Percentiles rank a stretch among this genome's conserved stretches.
Evolutionary conservation across 495 filamentous ascomycete species (phyloP).

Genomic region (Neurospora terricola): DNA sequence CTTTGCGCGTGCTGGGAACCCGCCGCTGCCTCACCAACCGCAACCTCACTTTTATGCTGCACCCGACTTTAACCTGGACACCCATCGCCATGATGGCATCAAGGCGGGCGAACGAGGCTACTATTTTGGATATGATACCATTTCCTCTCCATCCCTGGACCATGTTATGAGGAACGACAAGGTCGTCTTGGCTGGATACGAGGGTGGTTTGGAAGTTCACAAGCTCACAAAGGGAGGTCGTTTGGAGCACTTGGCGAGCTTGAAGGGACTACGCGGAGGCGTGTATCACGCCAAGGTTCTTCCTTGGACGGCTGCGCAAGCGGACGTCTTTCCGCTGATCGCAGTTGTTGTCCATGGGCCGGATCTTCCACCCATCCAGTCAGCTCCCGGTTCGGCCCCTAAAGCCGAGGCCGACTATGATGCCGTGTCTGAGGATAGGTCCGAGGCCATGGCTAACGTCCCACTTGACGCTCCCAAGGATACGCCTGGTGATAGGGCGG

Average conservation of each 20-base stretch:
- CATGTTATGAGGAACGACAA: conserved; percentile 45
- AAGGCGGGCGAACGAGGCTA: conserved; percentile 55
- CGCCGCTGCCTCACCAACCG: conserved; percentile 71
- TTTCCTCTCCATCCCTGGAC: conserved; percentile 42
- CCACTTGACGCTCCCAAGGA: conserved; percentile 18
- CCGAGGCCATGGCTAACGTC: conserved; percentile 23
- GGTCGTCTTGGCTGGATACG: conserved; percentile 66
- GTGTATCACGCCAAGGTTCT: conserved; percentile 74
- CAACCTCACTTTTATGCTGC: conserved; percentile 64
- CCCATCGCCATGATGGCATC: conserved; percentile 40
- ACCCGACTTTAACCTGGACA: conserved; percentile 57
- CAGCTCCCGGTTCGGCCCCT: neutral
- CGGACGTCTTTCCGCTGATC: conserved; percentile 49
- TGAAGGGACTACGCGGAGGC: conserved; percentile 69
- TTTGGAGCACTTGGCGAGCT: conserved; percentile 50
- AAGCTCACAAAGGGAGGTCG: conserved; percentile 53
- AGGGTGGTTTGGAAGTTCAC: conserved; percentile 63
- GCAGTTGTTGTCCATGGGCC: conserved; percentile 71
- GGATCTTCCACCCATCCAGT: conserved; percentile 27
- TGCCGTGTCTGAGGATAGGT: conserved; percentile 27
- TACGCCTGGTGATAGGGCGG: conserved; percentile 3
- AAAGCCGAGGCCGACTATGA: conserved; percentile 28
- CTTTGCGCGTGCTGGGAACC: conserved; percentile 38
- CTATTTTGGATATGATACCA: conserved; percentile 69
- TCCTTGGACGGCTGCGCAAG: conserved; percentile 33